Evolutionary conservation across 306 rosid genomes (phyloP).

Genomic region (Vigna unguiculata): DNA sequence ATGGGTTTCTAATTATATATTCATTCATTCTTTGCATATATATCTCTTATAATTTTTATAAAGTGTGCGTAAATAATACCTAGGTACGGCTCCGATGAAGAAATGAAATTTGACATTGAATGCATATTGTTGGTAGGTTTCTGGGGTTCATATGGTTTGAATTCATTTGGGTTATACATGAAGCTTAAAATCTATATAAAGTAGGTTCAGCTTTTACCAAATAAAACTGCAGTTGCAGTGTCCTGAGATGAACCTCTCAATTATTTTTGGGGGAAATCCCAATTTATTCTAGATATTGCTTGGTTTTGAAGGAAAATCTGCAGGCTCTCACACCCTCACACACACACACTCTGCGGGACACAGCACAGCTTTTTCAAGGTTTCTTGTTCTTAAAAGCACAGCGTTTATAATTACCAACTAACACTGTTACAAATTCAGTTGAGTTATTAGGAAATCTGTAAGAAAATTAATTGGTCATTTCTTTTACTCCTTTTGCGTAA

Average conservation of each 20-base stretch:
- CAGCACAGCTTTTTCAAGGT: conserved; percentile 25
- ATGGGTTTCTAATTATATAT: neutral
- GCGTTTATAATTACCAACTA: conserved; percentile 6
- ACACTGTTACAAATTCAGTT: conserved; percentile 22
- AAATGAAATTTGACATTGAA: conserved; percentile 18
- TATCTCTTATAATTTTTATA: neutral
- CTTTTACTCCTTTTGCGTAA: neutral
- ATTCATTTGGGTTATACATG: conserved; percentile 31
- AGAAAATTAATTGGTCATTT: neutral
- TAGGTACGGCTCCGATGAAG: neutral
- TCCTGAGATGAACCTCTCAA: conserved; percentile 50
- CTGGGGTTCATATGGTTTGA: conserved; percentile 39
- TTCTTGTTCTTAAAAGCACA: conserved; percentile 38
- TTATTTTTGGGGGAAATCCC: conserved; percentile 61
- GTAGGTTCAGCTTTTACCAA: conserved; percentile 49
- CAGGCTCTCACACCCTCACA: conserved; percentile 27
- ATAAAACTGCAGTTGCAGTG: conserved; percentile 48
- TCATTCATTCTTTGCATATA: neutral
- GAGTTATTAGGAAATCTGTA: conserved; percentile 5
- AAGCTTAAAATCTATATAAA: conserved; percentile 41
- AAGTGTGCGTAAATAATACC: neutral
- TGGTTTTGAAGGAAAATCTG: conserved; percentile 44
- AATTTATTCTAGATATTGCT: conserved; percentile 44
- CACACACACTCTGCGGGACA: conserved; percentile 25
- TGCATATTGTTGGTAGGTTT: conserved; percentile 38